Evolutionary conservation across 192 early-diverging fungal genomes (phyloP).

Genomic region (Coemansia sp.): DNA sequence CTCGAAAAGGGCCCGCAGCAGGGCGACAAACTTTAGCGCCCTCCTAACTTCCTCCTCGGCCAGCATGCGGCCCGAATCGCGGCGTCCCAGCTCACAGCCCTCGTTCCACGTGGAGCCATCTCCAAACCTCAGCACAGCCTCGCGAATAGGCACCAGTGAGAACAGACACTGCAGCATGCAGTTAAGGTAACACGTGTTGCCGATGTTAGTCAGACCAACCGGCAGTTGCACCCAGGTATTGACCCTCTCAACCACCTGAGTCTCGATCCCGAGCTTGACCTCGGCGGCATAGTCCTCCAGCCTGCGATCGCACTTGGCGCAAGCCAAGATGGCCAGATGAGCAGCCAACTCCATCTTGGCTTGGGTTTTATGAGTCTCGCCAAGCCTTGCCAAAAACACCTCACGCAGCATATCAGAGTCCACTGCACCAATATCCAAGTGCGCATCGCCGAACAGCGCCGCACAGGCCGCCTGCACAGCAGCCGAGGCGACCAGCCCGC

Average conservation of each 20-base stretch:
- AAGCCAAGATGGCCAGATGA: conserved; percentile 22
- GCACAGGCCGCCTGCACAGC: conserved; percentile 51
- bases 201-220: conserved; percentile 75
- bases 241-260: conserved; percentile 4
- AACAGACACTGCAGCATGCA: conserved; percentile 77
- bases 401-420: conserved; percentile 36
- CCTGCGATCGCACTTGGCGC: conserved; percentile 19
- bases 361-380: conserved; percentile 21
- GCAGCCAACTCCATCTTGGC: conserved; percentile 31
- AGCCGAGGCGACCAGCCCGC: conserved; percentile 51
- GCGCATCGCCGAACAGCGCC: conserved; percentile 31
- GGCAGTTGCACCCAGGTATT: conserved; percentile 54
- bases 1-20: conserved; percentile 57
- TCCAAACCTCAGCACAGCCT: conserved; percentile 56
- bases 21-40: conserved; percentile 51
- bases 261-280: neutral
- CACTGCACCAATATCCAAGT: conserved; percentile 40
- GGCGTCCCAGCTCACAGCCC: conserved; percentile 19
- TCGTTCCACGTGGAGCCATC: conserved; percentile 52
- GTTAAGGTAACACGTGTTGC: conserved; percentile 89
- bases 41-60: conserved; percentile 10
- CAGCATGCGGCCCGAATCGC: conserved; percentile 32
- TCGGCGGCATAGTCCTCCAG: conserved; percentile 31
- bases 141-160: conserved; percentile 61
- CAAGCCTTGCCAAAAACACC: conserved; percentile 28